Evolutionary conservation across 2,329 filamentous ascomycete species (phyloP).

Genomic region (Pseudogymnoascus sp.): DNA sequence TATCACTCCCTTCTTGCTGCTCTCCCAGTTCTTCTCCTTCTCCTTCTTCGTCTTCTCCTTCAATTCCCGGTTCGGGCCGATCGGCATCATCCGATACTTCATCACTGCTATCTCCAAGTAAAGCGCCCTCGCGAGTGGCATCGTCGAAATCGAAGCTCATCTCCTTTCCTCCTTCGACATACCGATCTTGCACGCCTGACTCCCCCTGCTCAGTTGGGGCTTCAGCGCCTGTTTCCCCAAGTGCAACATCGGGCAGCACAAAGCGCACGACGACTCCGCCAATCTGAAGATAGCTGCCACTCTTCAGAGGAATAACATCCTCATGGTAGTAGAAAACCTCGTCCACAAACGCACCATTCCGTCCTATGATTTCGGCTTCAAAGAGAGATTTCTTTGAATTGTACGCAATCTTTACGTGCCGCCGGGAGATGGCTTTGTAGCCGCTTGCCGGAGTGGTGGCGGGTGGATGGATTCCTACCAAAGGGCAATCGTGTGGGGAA

Average conservation of each 20-base stretch:
- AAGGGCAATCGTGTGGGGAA: constrained; percentile 52
- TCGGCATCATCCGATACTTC: constrained; percentile 21
- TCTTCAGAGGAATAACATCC: constrained; percentile 49
- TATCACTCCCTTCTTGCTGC: constrained; percentile 19
- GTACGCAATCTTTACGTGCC: constrained; percentile 66
- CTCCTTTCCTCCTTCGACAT: constrained; percentile 52
- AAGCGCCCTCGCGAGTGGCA: constrained; percentile 47
- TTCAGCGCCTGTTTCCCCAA: constrained; percentile 51
- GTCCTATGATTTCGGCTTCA: constrained; percentile 49
- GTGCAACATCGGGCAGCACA: constrained; percentile 55
- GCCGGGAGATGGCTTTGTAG: constrained; percentile 65
- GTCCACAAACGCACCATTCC: constrained; percentile 62
- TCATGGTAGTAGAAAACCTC: constrained; percentile 47
- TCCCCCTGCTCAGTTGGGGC: constrained; percentile 39
- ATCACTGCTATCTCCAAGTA: constrained; percentile 47
- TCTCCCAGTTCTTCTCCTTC: constrained; percentile 26
- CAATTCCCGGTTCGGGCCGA: constrained; percentile 9
- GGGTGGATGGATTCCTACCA: constrained; percentile 66
- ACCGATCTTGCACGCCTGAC: constrained; percentile 38
- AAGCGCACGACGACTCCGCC: constrained; percentile 63
- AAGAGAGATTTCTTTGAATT: constrained; percentile 56
- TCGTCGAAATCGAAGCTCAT: constrained; percentile 70
- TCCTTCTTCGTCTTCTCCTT: constrained; percentile 17
- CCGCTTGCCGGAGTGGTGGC: constrained; percentile 50
- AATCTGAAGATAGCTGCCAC: constrained; percentile 62